Conservation (phyloP, 2,329 filamentous ascomycete species). For the Sclerotinia trifoliorum region DNA sequence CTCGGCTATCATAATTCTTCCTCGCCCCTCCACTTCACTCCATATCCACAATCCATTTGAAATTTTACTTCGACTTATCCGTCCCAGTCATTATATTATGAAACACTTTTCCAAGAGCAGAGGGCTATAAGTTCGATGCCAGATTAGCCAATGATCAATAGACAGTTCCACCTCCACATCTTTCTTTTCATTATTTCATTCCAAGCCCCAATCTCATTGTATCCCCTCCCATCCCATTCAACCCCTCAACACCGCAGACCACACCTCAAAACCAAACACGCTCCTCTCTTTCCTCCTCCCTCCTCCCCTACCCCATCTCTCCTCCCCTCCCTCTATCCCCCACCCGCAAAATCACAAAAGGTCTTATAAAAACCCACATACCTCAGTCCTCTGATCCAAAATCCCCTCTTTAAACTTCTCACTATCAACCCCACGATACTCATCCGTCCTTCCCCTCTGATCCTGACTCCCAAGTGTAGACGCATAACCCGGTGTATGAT, state of each 20-base stretch:
- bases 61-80: constrained; percentile 26
- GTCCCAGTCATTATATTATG: constrained; percentile 33
- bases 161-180: not conserved
- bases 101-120: constrained; percentile 29
- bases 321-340: too few species aligned
- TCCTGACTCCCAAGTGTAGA: constrained; percentile 29
- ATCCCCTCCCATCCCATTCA: not conserved
- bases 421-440: constrained; percentile 29
- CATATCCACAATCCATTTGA: too few species aligned
- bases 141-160: not conserved
- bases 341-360: too few species aligned
- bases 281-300: too few species aligned
- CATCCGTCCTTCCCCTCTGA: constrained; percentile 19
- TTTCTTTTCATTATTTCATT: not conserved
- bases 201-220: not conserved
- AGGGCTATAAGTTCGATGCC: constrained; percentile 21
- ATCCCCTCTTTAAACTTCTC: constrained; percentile 26
- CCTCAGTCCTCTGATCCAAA: constrained; percentile 29
- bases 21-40: too few species aligned
- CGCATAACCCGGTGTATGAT: constrained; percentile 31
- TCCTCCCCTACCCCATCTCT: not conserved
- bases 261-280: too few species aligned
- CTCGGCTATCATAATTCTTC: too few species aligned
- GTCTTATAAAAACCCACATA: not conserved
- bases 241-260: not conserved